phyloP scores from a whole-genome alignment of 805 yeast genomes.

The Candida krabiensis region DNA sequence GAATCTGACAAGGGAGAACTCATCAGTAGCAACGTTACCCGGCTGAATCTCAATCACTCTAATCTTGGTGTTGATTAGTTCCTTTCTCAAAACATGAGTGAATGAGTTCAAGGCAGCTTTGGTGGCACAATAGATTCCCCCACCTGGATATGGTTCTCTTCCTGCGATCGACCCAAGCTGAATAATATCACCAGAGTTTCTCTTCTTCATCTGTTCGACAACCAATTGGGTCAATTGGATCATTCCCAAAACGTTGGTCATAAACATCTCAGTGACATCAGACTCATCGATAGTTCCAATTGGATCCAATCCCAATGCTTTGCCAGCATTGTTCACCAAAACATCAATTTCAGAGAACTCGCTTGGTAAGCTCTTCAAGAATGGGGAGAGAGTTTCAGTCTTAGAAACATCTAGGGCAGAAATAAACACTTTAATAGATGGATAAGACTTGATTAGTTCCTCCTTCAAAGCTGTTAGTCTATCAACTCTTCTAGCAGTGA shows the following conservation, averaged over 20 bases:
- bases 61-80: constrained; percentile 51
- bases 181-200: constrained; percentile 71
- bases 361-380: constrained; percentile 40
- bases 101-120: constrained; percentile 73
- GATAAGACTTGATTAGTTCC: constrained; percentile 37
- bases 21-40: constrained; percentile 74
- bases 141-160: constrained; percentile 76
- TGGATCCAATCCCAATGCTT: constrained; percentile 75
- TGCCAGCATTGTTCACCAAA: constrained; percentile 72
- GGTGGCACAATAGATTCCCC: constrained; percentile 74
- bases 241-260: constrained; percentile 86
- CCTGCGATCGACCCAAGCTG: constrained; percentile 80
- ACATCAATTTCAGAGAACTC: constrained; percentile 61
- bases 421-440: constrained; percentile 32
- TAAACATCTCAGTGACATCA: constrained; percentile 75
- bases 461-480: constrained; percentile 40
- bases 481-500: constrained; percentile 55
- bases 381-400: constrained; percentile 48
- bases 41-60: constrained; percentile 76
- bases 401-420: constrained; percentile 41
- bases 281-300: constrained; percentile 66
- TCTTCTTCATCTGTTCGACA: constrained; percentile 65
- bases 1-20: constrained; percentile 64
- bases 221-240: constrained; percentile 81
- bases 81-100: constrained; percentile 63